Base-by-base conservation (phyloP, 139 green algal genomes). In the Volvox africanus region DNA sequence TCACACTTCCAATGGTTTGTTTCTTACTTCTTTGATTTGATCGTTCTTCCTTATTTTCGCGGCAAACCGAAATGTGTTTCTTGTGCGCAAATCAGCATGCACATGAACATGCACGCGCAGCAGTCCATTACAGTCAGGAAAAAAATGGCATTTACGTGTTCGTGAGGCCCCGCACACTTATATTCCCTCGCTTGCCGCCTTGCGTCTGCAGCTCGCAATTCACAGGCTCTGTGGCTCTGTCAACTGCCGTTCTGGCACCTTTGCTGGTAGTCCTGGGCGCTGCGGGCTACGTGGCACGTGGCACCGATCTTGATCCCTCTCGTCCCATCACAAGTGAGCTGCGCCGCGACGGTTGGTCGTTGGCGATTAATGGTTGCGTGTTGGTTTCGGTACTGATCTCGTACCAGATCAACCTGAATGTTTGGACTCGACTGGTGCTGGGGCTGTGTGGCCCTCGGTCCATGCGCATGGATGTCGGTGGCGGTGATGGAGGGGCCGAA, bases 341-440 rank as follows among this genome's bases (percentile, higher is more conserved):
- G 32, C 73, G 78, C 1, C 71, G 77, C 18, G 92, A 93, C 73
- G 67, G 32, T 17, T 94, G 92, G 93, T 89, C 88, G 32, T 35
- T 83, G 61, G 71, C 81, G 19, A 90, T 93, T 24, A 94, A 95
- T n/a, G 79, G 68, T 16, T 78, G 71, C 18, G 89, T 95, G 21
- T 76, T 95, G 21, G 11, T 44, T 24, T 87, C 87, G 71, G 93
- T 92, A 62, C 81, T 95, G 28, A 86, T 94, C 55, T 90, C 89
- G 1, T 95, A 94, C 82, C 89, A 92, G 90, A 94, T 94, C 84
- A 91, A 93, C 77, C 73, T 94, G 32, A 93, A 94, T 71, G 90
- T 94, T 19, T 93, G 89, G 92, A 94, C 89, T 24, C 86, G 94
- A 19, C 87, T 93, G 69, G 28, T 91, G 3, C 65, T 94, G 28